These are phyloP conservation scores for Pyrrhoderma noxium DNA, from an alignment of 1,284 basidiomycete genomes.

Conservation along the genomic window DNA sequence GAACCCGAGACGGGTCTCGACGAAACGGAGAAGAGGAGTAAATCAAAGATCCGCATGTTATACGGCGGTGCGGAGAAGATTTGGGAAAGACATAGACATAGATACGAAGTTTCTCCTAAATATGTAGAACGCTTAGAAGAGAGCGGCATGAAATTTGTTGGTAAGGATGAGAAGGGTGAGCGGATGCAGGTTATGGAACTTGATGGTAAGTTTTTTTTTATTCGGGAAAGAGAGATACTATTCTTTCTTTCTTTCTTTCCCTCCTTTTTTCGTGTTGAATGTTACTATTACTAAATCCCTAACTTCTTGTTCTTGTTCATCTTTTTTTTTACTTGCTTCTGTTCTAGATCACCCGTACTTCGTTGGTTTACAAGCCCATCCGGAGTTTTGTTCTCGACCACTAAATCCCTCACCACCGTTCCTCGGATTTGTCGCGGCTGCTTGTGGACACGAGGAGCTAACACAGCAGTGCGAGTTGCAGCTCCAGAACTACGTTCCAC, in stretches of 20 bases:
- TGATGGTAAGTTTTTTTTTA: slow-evolving; percentile 56
- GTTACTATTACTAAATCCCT: no score
- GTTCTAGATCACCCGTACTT: slow-evolving; percentile 87
- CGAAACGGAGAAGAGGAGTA: slow-evolving; percentile 40
- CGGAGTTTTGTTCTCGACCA: slow-evolving; percentile 98
- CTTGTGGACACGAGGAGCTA: slow-evolving; percentile 59
- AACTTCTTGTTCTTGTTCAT: neutral
- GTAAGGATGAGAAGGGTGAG: slow-evolving; percentile 93
- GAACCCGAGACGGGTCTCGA: slow-evolving; percentile 27
- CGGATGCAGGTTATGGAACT: slow-evolving; percentile 97
- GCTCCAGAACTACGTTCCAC: slow-evolving; percentile 39
- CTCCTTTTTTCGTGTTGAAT: slow-evolving; percentile 5
- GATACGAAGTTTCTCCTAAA: slow-evolving; percentile 94
- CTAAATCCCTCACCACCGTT: slow-evolving; percentile 97
- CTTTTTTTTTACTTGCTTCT: neutral
- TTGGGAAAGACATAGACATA: slow-evolving; percentile 97
- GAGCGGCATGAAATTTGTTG: slow-evolving; percentile 79
- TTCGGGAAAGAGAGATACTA: no score
- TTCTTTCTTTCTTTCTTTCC: no score
- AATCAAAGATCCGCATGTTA: slow-evolving; percentile 69
- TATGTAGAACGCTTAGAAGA: slow-evolving; percentile 71
- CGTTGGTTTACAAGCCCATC: slow-evolving; percentile 93
- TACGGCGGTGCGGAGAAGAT: slow-evolving; percentile 83
- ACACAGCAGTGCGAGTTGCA: slow-evolving; percentile 73
- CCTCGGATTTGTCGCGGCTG: slow-evolving; percentile 91